Percentiles rank a stretch among this genome's conserved stretches.
Evolutionary conservation across 257 asterid genomes (phyloP).

Genomic region (Forsythia suspensa): DNA sequence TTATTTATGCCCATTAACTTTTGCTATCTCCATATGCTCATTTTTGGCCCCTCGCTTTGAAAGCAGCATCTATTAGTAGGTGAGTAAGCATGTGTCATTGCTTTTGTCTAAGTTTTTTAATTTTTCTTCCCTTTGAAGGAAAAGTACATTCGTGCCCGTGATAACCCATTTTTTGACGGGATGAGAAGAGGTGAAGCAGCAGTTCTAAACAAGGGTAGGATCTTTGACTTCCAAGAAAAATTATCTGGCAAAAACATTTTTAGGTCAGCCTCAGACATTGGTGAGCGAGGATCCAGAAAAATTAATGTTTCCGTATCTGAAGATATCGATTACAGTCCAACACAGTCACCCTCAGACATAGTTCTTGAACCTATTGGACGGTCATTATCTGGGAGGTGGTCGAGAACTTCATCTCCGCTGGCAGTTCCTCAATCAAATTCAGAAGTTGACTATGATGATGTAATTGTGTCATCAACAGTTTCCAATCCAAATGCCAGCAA

Average conservation of each 20-base stretch:
- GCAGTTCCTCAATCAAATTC: constrained; percentile 33
- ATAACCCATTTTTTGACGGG: constrained; percentile 62
- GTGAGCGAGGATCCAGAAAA: constrained; percentile 39
- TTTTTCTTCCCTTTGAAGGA: constrained; percentile 34
- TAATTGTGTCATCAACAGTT: constrained; percentile 25
- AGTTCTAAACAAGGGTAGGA: constrained; percentile 34
- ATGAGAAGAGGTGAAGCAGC: constrained; percentile 69
- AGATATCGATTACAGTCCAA: constrained; percentile 32
- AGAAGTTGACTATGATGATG: constrained; percentile 25
- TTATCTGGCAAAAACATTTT: constrained; percentile 21
- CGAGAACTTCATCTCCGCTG: constrained; percentile 50
- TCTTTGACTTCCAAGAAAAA: constrained; percentile 41
- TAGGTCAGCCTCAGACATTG: constrained; percentile 57
- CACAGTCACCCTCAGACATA: constrained; percentile 46
- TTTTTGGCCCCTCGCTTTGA: neutral
- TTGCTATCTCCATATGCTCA: neutral
- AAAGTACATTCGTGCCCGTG: constrained; percentile 58
- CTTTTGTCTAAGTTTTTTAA: neutral
- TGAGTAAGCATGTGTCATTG: neutral
- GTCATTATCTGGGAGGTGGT: constrained; percentile 64
- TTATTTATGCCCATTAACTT: neutral
- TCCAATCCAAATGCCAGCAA: constrained; percentile 30
- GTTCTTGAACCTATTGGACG: constrained; percentile 55
- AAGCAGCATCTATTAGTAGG: neutral
- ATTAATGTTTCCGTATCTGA: constrained; percentile 24